Evolutionary conservation across 257 asterid species (phyloP), one percentile per base, ranked within the genome.

Genomic region (Rauvolfia tetraphylla): DNA sequence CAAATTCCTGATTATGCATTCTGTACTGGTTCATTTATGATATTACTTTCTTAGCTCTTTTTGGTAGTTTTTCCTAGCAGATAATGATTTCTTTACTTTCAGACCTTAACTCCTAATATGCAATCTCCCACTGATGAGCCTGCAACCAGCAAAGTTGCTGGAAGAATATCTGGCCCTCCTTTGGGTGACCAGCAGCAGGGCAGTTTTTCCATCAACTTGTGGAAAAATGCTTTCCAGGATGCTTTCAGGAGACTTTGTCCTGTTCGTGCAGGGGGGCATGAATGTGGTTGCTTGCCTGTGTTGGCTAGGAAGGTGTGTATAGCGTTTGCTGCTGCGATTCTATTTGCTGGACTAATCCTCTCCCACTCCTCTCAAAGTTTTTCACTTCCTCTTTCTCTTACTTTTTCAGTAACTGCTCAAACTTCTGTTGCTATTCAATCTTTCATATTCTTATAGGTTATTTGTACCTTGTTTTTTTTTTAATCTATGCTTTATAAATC

Each of bases 251-350:
- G 98, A 83, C 96, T 95, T 71, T 95, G 99, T 80, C 99, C 98
- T 72, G 96, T 95, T 81, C 92, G 97, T 77, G 96, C 93, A 53
- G 96, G 85, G 77, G 93, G 93, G 25, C 97, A 92, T 81, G 98
- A 88, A 79, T 95, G 99, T 76, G 99, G 99, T 79, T 95, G 99
- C 87, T 89, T 95, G 88, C 94, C 97, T 83, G 91, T 92, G 80
- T 81, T 92, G 87, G 88, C 96, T 61, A 90, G 90, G 85, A 91
- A 91, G 94, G 98, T 92, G 78, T 59, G 87, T 76, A 57, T 76
- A 46, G 63, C 54, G 23, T 27, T 62, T 73, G 56, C 56, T 51
- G 48, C 68, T 61, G 27, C 67, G 74, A 39, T 76, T 66, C 62
- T 69, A 42, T 72, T 73, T 57, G 14, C 57, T 31, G 20, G n/a